Base-by-base conservation (phyloP, 148 eudicot species). In the Amaranthus hypochondriacus region DNA sequence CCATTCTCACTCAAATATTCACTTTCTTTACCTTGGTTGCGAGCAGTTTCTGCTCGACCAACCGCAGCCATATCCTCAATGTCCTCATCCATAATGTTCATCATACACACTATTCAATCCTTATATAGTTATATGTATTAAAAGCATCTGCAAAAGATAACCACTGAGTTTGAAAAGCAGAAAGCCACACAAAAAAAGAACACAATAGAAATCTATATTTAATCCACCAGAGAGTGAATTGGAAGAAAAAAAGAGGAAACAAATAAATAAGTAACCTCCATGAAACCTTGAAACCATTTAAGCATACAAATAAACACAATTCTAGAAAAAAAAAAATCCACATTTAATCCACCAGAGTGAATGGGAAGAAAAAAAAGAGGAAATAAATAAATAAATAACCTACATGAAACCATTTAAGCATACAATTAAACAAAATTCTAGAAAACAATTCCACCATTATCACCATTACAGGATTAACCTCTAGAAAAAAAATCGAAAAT, bases 81-180 rank as follows among this genome's bases (percentile, higher is more conserved):
- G 76, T 88, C 72, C 72, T 79, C 92, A 66, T 91, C 95, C 94
- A 92, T 89, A 15, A 1, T 60, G 69, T 46, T 11, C 42, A 18
- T 68, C 9, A 48, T 75, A 12, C 60, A 61, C 72, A 9, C 66
- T 60, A 68, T 62, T 66, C 56, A 44, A 58, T 71, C 69, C 69
- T 76, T 58, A 80, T 28, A 28, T 28, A 28, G 39, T 28, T 28
- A 28, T 28, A 61, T 80, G 73, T 73, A 66, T 48, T 49, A 21
- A 9, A 68, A 55, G 52, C 74, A 80, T 76, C 83, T 80, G 68
- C 74, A 68, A 62, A 42, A 62, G 7, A 4, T 7, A 28, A 76
- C 44, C 64, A 56, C 50, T 71, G 59, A 50, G 65, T 66, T 48
- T 10, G 21, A 46, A 55, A 53, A 9, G 1, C 56, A 49, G 18